These are phyloP conservation scores for Boletellus ananiceps DNA, from an alignment of 768 basidiomycete genomes.

Conservation along the genomic window DNA sequence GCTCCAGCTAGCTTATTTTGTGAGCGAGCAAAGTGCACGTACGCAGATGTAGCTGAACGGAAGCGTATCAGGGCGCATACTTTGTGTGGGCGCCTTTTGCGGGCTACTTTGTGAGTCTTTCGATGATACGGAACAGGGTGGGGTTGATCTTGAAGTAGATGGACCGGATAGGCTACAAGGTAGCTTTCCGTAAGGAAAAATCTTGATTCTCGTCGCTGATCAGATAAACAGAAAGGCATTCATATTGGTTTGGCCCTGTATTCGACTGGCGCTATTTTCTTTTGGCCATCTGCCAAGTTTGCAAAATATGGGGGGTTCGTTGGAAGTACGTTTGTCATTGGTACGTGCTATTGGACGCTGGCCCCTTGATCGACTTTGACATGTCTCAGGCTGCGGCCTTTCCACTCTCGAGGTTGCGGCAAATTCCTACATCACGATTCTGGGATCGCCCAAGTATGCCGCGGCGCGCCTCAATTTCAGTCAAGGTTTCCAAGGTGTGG, in stretches of 20 bases:
- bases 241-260: slow-evolving; percentile 57
- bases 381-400: slow-evolving; percentile 52
- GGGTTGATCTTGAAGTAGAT: slow-evolving; percentile 37
- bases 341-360: slow-evolving; percentile 27
- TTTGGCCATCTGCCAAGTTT: slow-evolving; percentile 73
- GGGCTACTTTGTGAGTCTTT: slow-evolving; percentile 48
- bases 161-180: slow-evolving; percentile 64
- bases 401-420: slow-evolving; percentile 67
- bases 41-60: background rate
- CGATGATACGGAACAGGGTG: background rate
- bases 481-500: slow-evolving; percentile 75
- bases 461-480: slow-evolving; percentile 75
- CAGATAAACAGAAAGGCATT: slow-evolving; percentile 45
- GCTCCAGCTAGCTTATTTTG: slow-evolving; percentile 70
- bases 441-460: slow-evolving; percentile 64
- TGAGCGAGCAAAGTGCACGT: slow-evolving; percentile 23
- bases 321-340: slow-evolving; percentile 66
- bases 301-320: slow-evolving; percentile 69
- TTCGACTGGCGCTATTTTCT: slow-evolving; percentile 66
- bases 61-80: slow-evolving; percentile 47
- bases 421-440: slow-evolving; percentile 74
- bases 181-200: slow-evolving; percentile 6
- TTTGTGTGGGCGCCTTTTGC: slow-evolving; percentile 57
- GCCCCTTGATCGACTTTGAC: background rate
- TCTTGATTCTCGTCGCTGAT: background rate